Base-by-base conservation (phyloP, 2,329 filamentous ascomycete species). In the Ophiostoma himal-ulmi region DNA sequence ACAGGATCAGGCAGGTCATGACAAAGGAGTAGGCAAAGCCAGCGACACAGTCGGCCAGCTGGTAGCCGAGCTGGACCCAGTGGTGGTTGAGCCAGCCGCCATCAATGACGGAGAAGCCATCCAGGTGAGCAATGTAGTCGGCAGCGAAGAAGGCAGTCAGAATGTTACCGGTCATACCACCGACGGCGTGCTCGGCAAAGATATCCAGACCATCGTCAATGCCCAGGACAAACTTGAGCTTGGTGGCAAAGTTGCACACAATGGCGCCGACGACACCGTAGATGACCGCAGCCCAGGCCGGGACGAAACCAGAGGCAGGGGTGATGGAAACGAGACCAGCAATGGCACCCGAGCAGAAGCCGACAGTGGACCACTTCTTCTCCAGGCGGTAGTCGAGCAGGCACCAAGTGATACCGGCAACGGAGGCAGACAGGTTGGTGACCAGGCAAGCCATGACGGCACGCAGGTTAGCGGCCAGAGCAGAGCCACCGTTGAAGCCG, bases 341-440 rank as follows among this genome's bases (percentile, higher is more conserved):
- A 75, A 97, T 90, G 34, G 96, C 91, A 73, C 93, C 93, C 0
- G 91, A 95, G 82, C 93, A 97, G 84, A 96, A 96, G 2, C 93
- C 93, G 36, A 97, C 93, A 1, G 92, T 94, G 0, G 92, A 96
- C 91, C 92, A 97, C 82, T 96, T 96, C 76, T 88, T 86, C 81
- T 96, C 93, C 67, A 97, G 85, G 71, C 93, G 87, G 80, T 96
- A 96, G 78, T 97, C 93, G 71, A 97, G 84, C 30, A 96, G 82
- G 78, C 92, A 95, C 93, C 92, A 96, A 48, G 91, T 95, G 68
- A 97, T 89, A 67, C 93, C 93, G 70, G 92, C 93, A 10, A 93
- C 87, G 72, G 90, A 92, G 48, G 93, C 93, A 34, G 93, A 89
- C 39, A 96, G 82, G 78, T 96, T 95, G 69, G 93, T 96, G 62